Conservation (phyloP, 164 flowering plant genomes). For the Sextonia rubra region DNA sequence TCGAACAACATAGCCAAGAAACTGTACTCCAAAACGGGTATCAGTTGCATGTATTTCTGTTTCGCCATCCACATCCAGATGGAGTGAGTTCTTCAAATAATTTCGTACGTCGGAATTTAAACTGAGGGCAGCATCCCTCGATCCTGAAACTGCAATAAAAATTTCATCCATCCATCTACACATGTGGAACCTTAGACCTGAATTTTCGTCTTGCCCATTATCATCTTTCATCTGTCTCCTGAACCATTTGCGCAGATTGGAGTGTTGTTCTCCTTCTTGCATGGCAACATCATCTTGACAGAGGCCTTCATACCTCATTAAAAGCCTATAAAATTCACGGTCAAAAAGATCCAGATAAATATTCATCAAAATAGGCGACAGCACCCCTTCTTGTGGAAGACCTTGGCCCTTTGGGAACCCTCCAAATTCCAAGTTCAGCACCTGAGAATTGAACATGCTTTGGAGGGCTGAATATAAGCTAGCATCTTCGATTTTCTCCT, state of each 20-base stretch:
- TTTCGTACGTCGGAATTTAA: slow-evolving; percentile 45
- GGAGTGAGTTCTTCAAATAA: slow-evolving; percentile 44
- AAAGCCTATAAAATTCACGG: slow-evolving; percentile 51
- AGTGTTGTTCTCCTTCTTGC: slow-evolving; percentile 26
- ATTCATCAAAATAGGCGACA: slow-evolving; percentile 84
- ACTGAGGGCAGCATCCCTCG: slow-evolving; percentile 46
- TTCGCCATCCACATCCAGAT: slow-evolving; percentile 40
- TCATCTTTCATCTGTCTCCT: slow-evolving; percentile 59
- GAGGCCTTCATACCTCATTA: slow-evolving; percentile 77
- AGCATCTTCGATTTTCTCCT: slow-evolving; percentile 65
- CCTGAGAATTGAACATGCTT: slow-evolving; percentile 59
- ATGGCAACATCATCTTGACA: slow-evolving; percentile 10
- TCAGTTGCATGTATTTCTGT: slow-evolving; percentile 40
- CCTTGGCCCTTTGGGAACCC: slow-evolving; percentile 93
- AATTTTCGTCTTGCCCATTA: slow-evolving; percentile 12
- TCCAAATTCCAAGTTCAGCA: slow-evolving; percentile 86
- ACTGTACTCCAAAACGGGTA: slow-evolving; percentile 38
- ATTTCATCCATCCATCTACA: slow-evolving; percentile 93
- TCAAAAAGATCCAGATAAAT: slow-evolving; percentile 82
- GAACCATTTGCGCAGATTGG: slow-evolving; percentile 75
- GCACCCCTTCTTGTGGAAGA: slow-evolving; percentile 89
- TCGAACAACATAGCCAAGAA: slow-evolving; percentile 53
- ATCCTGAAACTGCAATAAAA: slow-evolving; percentile 62
- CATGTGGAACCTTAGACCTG: slow-evolving; percentile 44
- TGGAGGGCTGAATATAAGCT: slow-evolving; percentile 38